A percentile compares a stretch with the other conserved stretches of the same genome.
These are phyloP conservation scores for Chimonanthus salicifolius DNA, from an alignment of 164 flowering plant genomes.

Conservation along the genomic window DNA sequence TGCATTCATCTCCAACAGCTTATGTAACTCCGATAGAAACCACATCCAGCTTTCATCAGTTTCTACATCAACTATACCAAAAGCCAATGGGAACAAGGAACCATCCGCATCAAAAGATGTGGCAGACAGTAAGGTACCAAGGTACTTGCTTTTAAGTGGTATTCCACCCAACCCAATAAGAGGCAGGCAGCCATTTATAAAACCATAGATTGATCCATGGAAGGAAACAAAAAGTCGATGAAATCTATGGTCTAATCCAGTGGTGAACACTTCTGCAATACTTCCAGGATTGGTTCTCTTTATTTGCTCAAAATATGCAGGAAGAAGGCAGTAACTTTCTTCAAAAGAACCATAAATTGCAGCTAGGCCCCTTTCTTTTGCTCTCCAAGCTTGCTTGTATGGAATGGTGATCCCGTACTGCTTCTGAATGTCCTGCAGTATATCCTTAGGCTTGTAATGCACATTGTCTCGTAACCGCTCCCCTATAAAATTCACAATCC, in stretches of 20 bases:
- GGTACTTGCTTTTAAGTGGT: constrained; percentile 71
- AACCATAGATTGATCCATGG: constrained; percentile 61
- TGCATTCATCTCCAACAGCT: constrained; percentile 48
- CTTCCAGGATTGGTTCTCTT: constrained; percentile 69
- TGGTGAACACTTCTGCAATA: constrained; percentile 53
- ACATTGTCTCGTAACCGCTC: constrained; percentile 57
- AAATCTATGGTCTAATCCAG: constrained; percentile 60
- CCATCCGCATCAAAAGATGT: constrained; percentile 77
- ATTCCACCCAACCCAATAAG: constrained; percentile 57
- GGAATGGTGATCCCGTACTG: constrained; percentile 80
- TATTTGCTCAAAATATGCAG: constrained; percentile 64
- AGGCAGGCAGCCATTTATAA: constrained; percentile 69
- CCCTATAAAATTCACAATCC: constrained; percentile 75
- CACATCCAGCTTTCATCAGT: constrained; percentile 82
- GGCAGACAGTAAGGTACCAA: constrained; percentile 69
- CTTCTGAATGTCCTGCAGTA: constrained; percentile 62
- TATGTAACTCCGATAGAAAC: constrained; percentile 65
- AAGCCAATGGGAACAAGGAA: constrained; percentile 76
- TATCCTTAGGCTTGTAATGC: constrained; percentile 88
- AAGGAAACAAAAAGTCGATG: constrained; percentile 64
- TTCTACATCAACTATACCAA: constrained; percentile 74
- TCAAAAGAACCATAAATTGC: constrained; percentile 81
- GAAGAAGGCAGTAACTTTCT: constrained; percentile 75
- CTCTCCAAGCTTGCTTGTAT: constrained; percentile 95
- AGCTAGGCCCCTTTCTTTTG: constrained; percentile 70